Evolutionary conservation across 768 basidiomycete genomes (phyloP).

Genomic region (Rhizopogon salebrosus): DNA sequence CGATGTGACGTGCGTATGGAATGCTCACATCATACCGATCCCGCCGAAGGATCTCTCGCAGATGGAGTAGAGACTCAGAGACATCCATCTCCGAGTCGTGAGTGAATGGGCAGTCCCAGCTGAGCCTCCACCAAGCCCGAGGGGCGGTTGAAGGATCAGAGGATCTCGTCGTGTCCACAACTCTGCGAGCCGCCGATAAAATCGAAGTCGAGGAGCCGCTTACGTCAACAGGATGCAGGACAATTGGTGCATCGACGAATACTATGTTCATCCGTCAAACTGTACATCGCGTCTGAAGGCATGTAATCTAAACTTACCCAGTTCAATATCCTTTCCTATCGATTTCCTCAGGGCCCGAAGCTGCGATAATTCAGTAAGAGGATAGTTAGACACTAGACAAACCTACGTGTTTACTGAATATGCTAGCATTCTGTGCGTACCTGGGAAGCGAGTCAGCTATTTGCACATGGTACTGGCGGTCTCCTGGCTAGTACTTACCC

Average conservation of each 20-base stretch:
- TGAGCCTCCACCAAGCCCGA: slow-evolving; percentile 68
- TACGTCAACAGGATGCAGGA: slow-evolving; percentile 64
- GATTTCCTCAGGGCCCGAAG: slow-evolving; percentile 70
- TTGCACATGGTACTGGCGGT: background rate
- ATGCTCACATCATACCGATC: slow-evolving; percentile 62
- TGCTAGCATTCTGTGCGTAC: slow-evolving; percentile 63
- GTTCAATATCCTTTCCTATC: slow-evolving; percentile 57
- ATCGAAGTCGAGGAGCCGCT: slow-evolving; percentile 21
- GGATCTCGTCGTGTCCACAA: slow-evolving; percentile 21
- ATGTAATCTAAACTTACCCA: slow-evolving; percentile 37
- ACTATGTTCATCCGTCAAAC: slow-evolving; percentile 35
- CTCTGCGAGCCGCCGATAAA: slow-evolving; percentile 32
- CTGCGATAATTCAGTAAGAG: slow-evolving; percentile 28
- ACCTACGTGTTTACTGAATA: slow-evolving; percentile 69
- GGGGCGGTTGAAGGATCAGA: slow-evolving; percentile 53
- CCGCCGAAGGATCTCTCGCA: slow-evolving; percentile 53
- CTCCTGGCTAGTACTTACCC: slow-evolving; percentile 26
- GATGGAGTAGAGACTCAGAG: slow-evolving; percentile 44
- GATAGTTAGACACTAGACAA: background rate
- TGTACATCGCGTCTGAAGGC: background rate
- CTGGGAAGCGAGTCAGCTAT: slow-evolving; percentile 27
- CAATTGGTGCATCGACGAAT: slow-evolving; percentile 66
- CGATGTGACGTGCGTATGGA: background rate
- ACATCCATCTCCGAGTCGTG: slow-evolving; percentile 55
- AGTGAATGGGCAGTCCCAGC: slow-evolving; percentile 45